Evolutionary conservation across 352 stramenopile species (phyloP), one percentile per base, ranked within the genome.

Genomic region (Globisporangium emineosum): DNA sequence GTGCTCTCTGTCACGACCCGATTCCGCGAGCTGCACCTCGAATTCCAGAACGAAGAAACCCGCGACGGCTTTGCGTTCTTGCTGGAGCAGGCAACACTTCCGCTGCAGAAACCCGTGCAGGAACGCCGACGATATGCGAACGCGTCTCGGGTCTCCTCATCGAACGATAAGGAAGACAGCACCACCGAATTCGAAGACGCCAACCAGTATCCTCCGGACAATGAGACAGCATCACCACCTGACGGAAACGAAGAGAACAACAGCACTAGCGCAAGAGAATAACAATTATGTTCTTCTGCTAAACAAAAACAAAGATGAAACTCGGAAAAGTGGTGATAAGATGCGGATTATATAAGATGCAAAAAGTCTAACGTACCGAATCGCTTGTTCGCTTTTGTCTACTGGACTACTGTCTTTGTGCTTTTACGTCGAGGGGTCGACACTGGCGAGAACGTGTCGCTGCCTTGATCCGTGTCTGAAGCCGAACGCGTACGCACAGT

Each of bases 51-150:
- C 58, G 69, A 88, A 69, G 80, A 89, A 13, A 63, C 76, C 10
- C 81, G 84, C 33, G 75, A 93, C 71, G 81, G 79, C 43, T 91
- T 93, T 33, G 69, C 76, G 52, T 91, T 77, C 65, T 66, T 91
- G 67, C 68, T 93, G 0, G 71, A 91, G 52, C 83, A 92, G 72
- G 70, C 78, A 19, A 85, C 79, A 1, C 59, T 90, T 29, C 83
- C 81, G 37, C 69, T 90, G 12, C 57, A 51, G 35, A 60, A 62
- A 5, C 19, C 58, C 6, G 50, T 55, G 29, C 43, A 45, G 1
- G 40, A 64, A 6, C 55, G 55, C n/a, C 63, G 32, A 25, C 63
- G 64, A 15, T 65, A 69, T 40, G 58, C 65, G 30, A 56, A 60
- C 55, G 45, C 47, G 21, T 68, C 65, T 10, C 51, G 55, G 10